Evolutionary conservation across 2,329 filamentous ascomycete genomes (phyloP).

Genomic region (Phialocephala subalpina): DNA sequence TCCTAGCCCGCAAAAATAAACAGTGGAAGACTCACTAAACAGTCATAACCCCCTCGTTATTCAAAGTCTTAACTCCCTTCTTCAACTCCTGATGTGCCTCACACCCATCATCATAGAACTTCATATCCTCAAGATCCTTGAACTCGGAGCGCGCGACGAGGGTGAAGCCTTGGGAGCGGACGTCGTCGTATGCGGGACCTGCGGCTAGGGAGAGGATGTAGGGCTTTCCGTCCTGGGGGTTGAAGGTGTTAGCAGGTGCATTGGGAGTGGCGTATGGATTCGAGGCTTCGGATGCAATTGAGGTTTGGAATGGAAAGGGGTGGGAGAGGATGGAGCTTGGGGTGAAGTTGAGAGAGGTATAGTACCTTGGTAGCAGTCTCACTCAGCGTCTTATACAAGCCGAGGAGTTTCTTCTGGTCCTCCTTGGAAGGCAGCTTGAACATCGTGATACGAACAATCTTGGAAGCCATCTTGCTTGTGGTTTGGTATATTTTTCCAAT

Average conservation of each 20-base stretch:
- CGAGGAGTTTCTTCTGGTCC: slow-evolving; percentile 52
- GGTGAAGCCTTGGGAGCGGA: slow-evolving; percentile 62
- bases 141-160: slow-evolving; percentile 61
- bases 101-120: slow-evolving; percentile 65
- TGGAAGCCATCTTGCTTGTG: slow-evolving; percentile 20
- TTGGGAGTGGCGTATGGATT: background rate
- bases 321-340: background rate
- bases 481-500: background rate
- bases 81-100: slow-evolving; percentile 61
- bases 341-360: background rate
- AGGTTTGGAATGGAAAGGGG: background rate
- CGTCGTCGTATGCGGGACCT: slow-evolving; percentile 55
- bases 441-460: slow-evolving; percentile 58
- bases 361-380: slow-evolving; percentile 52
- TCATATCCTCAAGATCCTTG: slow-evolving; percentile 61
- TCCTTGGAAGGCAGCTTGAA: slow-evolving; percentile 59
- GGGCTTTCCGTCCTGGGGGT: slow-evolving; percentile 60
- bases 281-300: background rate
- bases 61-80: slow-evolving; percentile 29
- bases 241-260: background rate
- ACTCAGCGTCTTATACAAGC: slow-evolving; percentile 44
- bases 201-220: slow-evolving; percentile 63
- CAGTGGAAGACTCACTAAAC: slow-evolving; percentile 33
- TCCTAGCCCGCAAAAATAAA: background rate
- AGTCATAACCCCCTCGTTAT: slow-evolving; percentile 38